A percentile compares a stretch with the other conserved stretches of the same genome.
These are phyloP conservation scores for Podaxis pistillaris DNA, from an alignment of 768 basidiomycete species.

Conservation along the genomic window DNA sequence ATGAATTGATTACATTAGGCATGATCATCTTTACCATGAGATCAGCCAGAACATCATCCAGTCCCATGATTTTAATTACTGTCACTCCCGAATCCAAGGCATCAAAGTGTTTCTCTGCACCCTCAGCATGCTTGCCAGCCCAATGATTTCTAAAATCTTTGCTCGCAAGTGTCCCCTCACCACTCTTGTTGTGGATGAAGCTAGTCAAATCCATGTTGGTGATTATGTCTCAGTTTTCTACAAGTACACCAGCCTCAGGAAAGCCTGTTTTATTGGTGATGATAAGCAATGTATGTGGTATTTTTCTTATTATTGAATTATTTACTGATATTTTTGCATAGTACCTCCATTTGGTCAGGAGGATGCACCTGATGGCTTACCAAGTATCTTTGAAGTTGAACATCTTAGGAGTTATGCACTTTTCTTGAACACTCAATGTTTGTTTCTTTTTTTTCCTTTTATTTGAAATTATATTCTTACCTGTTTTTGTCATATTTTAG, in stretches of 20 bases:
- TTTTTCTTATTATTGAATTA: slow-evolving; percentile 8
- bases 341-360: slow-evolving; percentile 84
- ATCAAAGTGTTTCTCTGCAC: slow-evolving; percentile 72
- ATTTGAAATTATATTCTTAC: slow-evolving; percentile 11
- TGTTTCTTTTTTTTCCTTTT: slow-evolving; percentile 22
- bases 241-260: slow-evolving; percentile 39
- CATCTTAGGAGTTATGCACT: slow-evolving; percentile 50
- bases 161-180: slow-evolving; percentile 38
- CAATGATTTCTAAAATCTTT: slow-evolving; percentile 28
- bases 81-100: slow-evolving; percentile 22
- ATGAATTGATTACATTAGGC: slow-evolving; percentile 45
- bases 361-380: slow-evolving; percentile 47
- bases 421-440: slow-evolving; percentile 78
- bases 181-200: slow-evolving; percentile 63
- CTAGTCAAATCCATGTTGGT: slow-evolving; percentile 64
- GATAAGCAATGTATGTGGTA: slow-evolving; percentile 56
- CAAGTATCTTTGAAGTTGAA: slow-evolving; percentile 76
- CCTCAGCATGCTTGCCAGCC: slow-evolving; percentile 67
- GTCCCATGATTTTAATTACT: slow-evolving; percentile 37
- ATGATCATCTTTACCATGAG: slow-evolving; percentile 70
- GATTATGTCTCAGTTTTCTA: slow-evolving; percentile 43
- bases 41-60: slow-evolving; percentile 51
- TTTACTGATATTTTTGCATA: slow-evolving; percentile 27
- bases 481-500: slow-evolving; percentile 35
- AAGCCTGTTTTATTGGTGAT: slow-evolving; percentile 65